Evolutionary conservation across 768 basidiomycete genomes (phyloP), one percentile per base, ranked within the genome.

Genomic region (Rhizopogon vinicolor): DNA sequence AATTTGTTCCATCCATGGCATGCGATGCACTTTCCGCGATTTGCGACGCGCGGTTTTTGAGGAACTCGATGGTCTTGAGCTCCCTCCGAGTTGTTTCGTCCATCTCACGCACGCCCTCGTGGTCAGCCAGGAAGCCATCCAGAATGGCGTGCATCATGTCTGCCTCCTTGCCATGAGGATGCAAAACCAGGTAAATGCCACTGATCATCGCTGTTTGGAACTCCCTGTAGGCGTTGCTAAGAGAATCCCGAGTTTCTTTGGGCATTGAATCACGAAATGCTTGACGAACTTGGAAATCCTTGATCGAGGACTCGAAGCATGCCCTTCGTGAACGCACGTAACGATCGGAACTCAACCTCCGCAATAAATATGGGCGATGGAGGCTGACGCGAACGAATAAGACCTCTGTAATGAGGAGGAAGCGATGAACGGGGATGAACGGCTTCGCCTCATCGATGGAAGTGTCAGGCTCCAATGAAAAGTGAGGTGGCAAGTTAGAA

Each of bases 201-300:
- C 87, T 86, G 52, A 93, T 87, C 90, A 94, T 91, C 9, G 89
- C 87, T 8, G 89, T 86, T 67, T 92, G 91, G 70, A 93, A 93
- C 63, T 92, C 91, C 54, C 91, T 78, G 64, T 92, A 93, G 7
- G 87, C 88, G 59, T 89, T 91, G 62, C 89, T 84, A 29, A 91
- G 77, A 46, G 87, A 86, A 61, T 83, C 82, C 22, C 80, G 81
- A 13, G 80, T 81, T 64, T 87, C 87, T 62, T 79, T 80, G 0
- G 84, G 77, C 55, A 84, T 77, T 25, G 75, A 71, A 55, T 83
- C 77, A 56, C 85, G 76, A 65, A 91, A 91, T 3, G 78, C 79
- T 56, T 82, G 80, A 49, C 91, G 84, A 57, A 93, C 84, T 60
- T 85, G 78, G 65, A 89, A 94, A 68, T 96, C 93, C 64, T 85